Percentiles rank a stretch among this genome's conserved stretches.
Evolutionary conservation across 2,329 filamentous ascomycete genomes (phyloP).

Genomic region (Fusarium zealandicum): DNA sequence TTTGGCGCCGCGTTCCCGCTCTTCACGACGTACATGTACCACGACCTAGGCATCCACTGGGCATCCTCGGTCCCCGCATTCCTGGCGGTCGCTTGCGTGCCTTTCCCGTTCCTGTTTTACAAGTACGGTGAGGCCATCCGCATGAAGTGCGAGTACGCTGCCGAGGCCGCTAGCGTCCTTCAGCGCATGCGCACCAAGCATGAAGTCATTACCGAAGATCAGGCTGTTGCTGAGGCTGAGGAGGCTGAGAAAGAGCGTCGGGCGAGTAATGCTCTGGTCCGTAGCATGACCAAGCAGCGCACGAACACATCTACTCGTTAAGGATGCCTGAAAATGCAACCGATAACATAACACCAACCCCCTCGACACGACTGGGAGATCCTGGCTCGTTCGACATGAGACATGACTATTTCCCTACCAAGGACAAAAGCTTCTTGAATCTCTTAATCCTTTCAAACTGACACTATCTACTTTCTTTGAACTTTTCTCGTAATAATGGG

Average conservation of each 20-base stretch:
- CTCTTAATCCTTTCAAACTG: background rate
- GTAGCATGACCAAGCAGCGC: constrained; percentile 29
- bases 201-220: constrained; percentile 41
- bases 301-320: background rate
- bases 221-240: constrained; percentile 36
- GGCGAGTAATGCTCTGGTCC: constrained; percentile 32
- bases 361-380: background rate
- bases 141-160: constrained; percentile 72
- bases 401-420: background rate
- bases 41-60: constrained; percentile 75
- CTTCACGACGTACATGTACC: constrained; percentile 69
- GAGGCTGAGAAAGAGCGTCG: constrained; percentile 40
- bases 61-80: constrained; percentile 77
- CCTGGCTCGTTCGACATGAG: background rate
- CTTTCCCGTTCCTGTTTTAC: constrained; percentile 80
- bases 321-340: background rate
- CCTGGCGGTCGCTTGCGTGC: constrained; percentile 73
- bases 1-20: constrained; percentile 78
- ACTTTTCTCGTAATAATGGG: background rate
- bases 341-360: too few species aligned
- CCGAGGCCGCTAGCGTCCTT: constrained; percentile 70
- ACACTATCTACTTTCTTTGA: background rate
- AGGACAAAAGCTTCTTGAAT: background rate
- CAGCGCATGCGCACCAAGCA: constrained; percentile 50
- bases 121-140: constrained; percentile 71